A percentile compares a stretch with the other conserved stretches of the same genome.
These are phyloP conservation scores for Monascus purpureus DNA, from an alignment of 495 filamentous ascomycete genomes.

Conservation along the genomic window DNA sequence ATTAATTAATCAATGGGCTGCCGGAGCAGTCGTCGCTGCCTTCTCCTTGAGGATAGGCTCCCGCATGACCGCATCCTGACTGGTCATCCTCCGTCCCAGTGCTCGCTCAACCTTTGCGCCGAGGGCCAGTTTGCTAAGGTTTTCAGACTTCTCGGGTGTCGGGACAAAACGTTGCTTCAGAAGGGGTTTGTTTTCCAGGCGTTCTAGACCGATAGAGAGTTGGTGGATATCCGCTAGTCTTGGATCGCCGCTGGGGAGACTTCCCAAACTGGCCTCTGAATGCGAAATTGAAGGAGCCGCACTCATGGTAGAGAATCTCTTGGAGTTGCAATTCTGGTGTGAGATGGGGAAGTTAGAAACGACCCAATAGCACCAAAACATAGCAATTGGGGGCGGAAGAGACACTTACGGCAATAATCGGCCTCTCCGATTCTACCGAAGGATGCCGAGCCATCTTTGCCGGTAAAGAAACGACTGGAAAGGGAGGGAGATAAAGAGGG, in stretches of 20 bases:
- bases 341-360: slow-evolving; percentile 6
- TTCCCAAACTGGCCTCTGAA: slow-evolving; percentile 45
- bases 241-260: slow-evolving; percentile 43
- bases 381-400: slow-evolving; percentile 7
- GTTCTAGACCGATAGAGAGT: slow-evolving; percentile 70
- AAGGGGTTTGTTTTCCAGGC: slow-evolving; percentile 83
- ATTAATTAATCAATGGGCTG: neutral
- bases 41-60: slow-evolving; percentile 39
- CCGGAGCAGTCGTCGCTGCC: slow-evolving; percentile 16
- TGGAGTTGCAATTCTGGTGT: slow-evolving; percentile 48
- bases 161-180: slow-evolving; percentile 73
- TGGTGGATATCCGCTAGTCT: slow-evolving; percentile 58
- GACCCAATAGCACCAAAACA: slow-evolving; percentile 3
- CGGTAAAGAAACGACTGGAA: no score
- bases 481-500: no score
- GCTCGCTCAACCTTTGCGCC: slow-evolving; percentile 91
- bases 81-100: slow-evolving; percentile 72
- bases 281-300: slow-evolving; percentile 57
- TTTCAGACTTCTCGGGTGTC: slow-evolving; percentile 67
- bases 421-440: slow-evolving; percentile 59
- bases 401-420: slow-evolving; percentile 69
- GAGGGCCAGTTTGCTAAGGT: slow-evolving; percentile 78
- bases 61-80: slow-evolving; percentile 85
- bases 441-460: slow-evolving; percentile 43
- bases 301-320: slow-evolving; percentile 73